A percentile compares a stretch with the other conserved stretches of the same genome.
phyloP scores from a whole-genome alignment of 1,284 basidiomycete species.

The Acaromyces ingoldii region DNA sequence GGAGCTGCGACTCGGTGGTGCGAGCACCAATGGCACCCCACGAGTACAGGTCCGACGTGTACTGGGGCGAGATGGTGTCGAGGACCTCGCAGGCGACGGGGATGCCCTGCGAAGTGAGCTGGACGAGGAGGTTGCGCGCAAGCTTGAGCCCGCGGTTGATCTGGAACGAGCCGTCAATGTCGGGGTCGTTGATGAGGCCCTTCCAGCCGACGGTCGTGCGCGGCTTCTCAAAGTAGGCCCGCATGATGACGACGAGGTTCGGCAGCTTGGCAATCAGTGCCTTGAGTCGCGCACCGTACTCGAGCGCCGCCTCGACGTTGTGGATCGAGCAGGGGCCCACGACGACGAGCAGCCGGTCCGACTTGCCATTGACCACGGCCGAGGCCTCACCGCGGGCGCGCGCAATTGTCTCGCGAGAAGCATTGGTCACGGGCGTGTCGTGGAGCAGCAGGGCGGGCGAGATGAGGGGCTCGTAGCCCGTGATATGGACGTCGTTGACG shows the following conservation, averaged over 20 bases:
- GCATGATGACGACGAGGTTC: conserved; percentile 48
- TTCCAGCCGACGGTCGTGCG: conserved; percentile 74
- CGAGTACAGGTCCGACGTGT: conserved; percentile 66
- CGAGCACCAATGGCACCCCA: conserved; percentile 98
- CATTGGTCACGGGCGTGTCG: conserved; percentile 41
- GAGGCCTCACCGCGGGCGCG: conserved; percentile 31
- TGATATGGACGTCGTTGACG: conserved; percentile 42
- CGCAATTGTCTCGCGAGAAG: conserved; percentile 38
- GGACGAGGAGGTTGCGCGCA: conserved; percentile 80
- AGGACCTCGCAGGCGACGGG: conserved; percentile 93
- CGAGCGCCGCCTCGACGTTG: conserved; percentile 76
- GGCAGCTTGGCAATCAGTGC: conserved; percentile 55
- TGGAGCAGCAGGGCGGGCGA: conserved; percentile 42
- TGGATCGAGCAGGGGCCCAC: conserved; percentile 93
- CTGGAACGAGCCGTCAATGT: conserved; percentile 87
- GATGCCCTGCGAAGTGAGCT: conserved; percentile 79
- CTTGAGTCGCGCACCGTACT: conserved; percentile 65
- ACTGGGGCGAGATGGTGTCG: conserved; percentile 59
- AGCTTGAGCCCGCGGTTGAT: conserved; percentile 80
- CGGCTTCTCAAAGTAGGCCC: conserved; percentile 59
- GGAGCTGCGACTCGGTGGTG: conserved; percentile 65
- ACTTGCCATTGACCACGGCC: conserved; percentile 43
- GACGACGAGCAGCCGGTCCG: conserved; percentile 50
- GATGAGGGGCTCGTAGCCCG: conserved; percentile 49
- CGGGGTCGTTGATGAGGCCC: conserved; percentile 66